Percentiles rank a stretch among this genome's conserved stretches.
phyloP scores from a whole-genome alignment of 2,329 filamentous ascomycete genomes.

The Ceratocystis albifundus region DNA sequence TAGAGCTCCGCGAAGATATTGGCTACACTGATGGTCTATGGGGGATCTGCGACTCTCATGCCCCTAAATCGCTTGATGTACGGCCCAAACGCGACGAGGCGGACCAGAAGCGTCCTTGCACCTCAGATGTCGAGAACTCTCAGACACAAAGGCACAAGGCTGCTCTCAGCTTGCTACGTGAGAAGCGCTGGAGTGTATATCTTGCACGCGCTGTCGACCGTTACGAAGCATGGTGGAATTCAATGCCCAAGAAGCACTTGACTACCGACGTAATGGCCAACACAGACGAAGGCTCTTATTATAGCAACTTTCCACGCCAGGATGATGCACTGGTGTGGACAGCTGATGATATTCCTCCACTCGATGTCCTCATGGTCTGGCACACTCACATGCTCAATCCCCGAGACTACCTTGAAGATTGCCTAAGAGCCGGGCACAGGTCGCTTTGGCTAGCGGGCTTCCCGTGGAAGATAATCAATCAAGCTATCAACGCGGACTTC shows the following conservation, averaged over 20 bases:
- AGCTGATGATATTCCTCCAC: conserved; percentile 13
- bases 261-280: conserved; percentile 31
- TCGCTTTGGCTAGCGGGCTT: conserved; percentile 51
- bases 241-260: conserved; percentile 29
- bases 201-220: conserved; percentile 56
- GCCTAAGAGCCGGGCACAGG: conserved; percentile 45
- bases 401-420: conserved; percentile 61
- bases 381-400: conserved; percentile 72
- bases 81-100: not conserved
- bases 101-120: conserved; percentile 13
- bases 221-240: conserved; percentile 55
- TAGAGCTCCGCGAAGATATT: conserved; percentile 54
- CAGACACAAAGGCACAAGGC: conserved; percentile 29
- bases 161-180: conserved; percentile 43
- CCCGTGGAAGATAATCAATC: conserved; percentile 52
- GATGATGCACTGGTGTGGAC: conserved; percentile 18
- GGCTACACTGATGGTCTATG: conserved; percentile 57
- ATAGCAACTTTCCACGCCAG: conserved; percentile 15
- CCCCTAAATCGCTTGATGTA: conserved; percentile 26
- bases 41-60: conserved; percentile 43
- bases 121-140: not conserved
- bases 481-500: conserved; percentile 48
- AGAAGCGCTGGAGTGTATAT: conserved; percentile 65
- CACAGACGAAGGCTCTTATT: not conserved
- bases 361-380: conserved; percentile 68